Percentiles rank a stretch among this genome's conserved stretches.
Conservation (phyloP, 1,139 yeast genomes). For the Geotrichum macrosporum region DNA sequence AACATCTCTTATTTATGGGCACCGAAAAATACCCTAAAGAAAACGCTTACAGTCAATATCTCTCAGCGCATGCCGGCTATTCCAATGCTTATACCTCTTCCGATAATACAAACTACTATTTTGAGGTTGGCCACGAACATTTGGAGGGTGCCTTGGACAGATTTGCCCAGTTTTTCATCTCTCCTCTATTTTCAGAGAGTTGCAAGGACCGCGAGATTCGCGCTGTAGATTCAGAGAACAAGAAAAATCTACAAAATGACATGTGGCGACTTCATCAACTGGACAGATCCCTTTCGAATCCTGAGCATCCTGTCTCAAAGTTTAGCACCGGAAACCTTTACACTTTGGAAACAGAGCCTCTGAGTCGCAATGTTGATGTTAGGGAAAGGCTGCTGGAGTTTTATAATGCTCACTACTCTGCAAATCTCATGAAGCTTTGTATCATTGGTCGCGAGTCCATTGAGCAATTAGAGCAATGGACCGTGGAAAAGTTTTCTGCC, state of each 20-base stretch:
- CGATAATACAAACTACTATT: conserved; percentile 86
- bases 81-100: conserved; percentile 86
- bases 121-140: conserved; percentile 72
- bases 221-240: conserved; percentile 95
- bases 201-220: conserved; percentile 89
- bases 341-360: conserved; percentile 58
- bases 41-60: conserved; percentile 75
- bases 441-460: conserved; percentile 77
- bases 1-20: conserved; percentile 95
- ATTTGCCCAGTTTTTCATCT: conserved; percentile 85
- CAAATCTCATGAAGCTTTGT: conserved; percentile 82
- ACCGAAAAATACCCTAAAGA: conserved; percentile 87
- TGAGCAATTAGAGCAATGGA: conserved; percentile 68
- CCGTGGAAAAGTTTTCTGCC: conserved; percentile 58
- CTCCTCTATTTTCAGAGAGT: conserved; percentile 72
- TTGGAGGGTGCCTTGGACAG: conserved; percentile 86
- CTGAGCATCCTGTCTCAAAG: conserved; percentile 63
- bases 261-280: conserved; percentile 84
- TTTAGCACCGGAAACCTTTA: conserved; percentile 68
- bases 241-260: conserved; percentile 87
- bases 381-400: conserved; percentile 62
- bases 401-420: conserved; percentile 54
- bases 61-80: conserved; percentile 64
- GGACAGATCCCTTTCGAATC: conserved; percentile 68
- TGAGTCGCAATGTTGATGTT: conserved; percentile 52